Evolutionary conservation across 768 basidiomycete genomes (phyloP).

Genomic region (Dendrothele bispora): DNA sequence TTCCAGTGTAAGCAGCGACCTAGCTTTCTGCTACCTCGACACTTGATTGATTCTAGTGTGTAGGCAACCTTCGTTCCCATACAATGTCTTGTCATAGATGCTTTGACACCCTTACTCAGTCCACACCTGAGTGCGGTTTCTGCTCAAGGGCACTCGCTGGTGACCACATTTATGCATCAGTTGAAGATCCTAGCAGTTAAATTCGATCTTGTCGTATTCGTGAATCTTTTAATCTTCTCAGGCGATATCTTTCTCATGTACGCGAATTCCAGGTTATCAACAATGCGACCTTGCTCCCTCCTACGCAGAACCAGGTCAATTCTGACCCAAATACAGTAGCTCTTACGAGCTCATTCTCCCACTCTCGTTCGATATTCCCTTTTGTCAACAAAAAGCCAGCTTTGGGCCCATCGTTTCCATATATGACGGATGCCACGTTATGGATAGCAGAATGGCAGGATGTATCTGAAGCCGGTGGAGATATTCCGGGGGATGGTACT

Average conservation of each 20-base stretch:
- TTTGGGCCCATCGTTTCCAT: conserved; percentile 74
- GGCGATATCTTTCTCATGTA: conserved; percentile 2
- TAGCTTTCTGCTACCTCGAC: conserved; percentile 1
- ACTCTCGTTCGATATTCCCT: conserved; percentile 32
- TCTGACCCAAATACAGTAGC: conserved; percentile 7
- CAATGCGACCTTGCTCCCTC: conserved; percentile 38
- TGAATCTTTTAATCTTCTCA: conserved; percentile 28
- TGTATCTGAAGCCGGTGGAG: conserved; percentile 13
- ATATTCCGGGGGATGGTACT: conserved; percentile 13
- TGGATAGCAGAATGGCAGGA: conserved; percentile 48
- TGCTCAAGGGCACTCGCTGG: conserved; percentile 73
- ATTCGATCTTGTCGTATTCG: conserved; percentile 50
- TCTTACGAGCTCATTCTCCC: conserved; percentile 24
- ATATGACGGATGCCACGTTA: conserved; percentile 70
- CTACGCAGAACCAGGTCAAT: conserved; percentile 11
- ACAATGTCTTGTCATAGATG: conserved; percentile 63
- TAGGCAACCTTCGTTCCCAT: conserved; percentile 7
- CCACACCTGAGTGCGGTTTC: conserved; percentile 65
- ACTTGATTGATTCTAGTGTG: conserved; percentile 7
- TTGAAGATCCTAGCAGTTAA: conserved; percentile 50
- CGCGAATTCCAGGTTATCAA: conserved; percentile 55
- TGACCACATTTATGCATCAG: conserved; percentile 70
- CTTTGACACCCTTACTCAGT: conserved; percentile 61
- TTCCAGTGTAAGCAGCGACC: too few species aligned
- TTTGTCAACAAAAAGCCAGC: conserved; percentile 59